These are phyloP conservation scores for Venturia pyrina DNA, from an alignment of 2,329 filamentous ascomycete species.

Conservation along the genomic window DNA sequence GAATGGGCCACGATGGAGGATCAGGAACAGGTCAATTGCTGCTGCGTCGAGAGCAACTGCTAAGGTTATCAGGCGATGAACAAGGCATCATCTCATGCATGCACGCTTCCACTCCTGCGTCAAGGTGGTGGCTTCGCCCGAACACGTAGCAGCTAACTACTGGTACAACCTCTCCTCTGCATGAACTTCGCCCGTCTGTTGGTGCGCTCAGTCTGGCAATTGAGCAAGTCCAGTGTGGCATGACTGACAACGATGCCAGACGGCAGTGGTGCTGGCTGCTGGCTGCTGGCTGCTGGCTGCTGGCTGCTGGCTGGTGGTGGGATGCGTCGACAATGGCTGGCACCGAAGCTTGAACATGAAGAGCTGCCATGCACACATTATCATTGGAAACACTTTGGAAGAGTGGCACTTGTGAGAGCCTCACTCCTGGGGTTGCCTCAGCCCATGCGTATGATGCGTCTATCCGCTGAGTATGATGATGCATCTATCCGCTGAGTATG, in stretches of 20 bases:
- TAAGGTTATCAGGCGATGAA: neutral
- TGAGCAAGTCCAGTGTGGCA: neutral
- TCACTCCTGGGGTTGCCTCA: neutral
- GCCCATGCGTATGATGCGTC: too few relatives aligned
- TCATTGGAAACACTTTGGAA: too few relatives aligned
- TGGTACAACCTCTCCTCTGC: slow-evolving; percentile 5
- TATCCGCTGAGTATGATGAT: too few relatives aligned
- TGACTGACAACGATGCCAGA: neutral
- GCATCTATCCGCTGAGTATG: too few relatives aligned
- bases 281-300: too few relatives aligned
- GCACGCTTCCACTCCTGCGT: slow-evolving; percentile 8
- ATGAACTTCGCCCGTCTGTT: neutral
- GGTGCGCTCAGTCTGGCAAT: neutral
- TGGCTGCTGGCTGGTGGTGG: neutral
- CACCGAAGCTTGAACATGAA: neutral
- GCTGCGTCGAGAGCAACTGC: neutral
- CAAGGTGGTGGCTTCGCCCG: neutral
- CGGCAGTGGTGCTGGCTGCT: neutral
- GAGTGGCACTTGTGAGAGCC: neutral
- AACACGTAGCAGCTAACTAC: slow-evolving; percentile 3
- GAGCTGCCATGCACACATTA: too few relatives aligned
- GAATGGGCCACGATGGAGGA: neutral
- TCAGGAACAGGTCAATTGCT: neutral
- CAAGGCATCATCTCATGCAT: neutral
- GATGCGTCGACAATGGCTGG: neutral